A percentile compares a stretch with the other conserved stretches of the same genome.
phyloP scores from a whole-genome alignment of 257 asterid genomes.

The Solanum rostratum region DNA sequence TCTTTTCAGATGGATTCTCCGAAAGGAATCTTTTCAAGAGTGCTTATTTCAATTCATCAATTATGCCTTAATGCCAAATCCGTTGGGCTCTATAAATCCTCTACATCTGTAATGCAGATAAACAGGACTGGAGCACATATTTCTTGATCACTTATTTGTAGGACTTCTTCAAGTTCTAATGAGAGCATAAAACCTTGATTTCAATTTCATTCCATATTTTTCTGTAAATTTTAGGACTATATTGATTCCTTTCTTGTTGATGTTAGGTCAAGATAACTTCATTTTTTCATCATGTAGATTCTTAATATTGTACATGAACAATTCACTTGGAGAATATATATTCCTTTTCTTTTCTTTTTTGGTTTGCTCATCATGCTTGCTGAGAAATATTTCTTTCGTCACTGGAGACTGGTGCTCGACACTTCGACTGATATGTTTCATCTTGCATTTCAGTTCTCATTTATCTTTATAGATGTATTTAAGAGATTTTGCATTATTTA shows the following conservation, averaged over 20 bases:
- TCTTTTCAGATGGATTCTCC: background rate
- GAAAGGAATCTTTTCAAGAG: background rate
- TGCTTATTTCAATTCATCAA: background rate
- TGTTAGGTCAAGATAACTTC: background rate
- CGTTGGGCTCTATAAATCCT: background rate
- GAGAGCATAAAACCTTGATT: background rate
- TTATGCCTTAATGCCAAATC: background rate
- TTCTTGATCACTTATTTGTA: background rate
- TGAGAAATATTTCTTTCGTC: background rate
- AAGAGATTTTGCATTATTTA: background rate
- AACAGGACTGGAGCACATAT: background rate
- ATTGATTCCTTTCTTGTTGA: background rate
- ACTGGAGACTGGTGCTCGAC: background rate
- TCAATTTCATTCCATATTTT: background rate
- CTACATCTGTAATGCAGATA: background rate
- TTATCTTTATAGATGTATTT: background rate
- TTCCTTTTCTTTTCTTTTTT: background rate
- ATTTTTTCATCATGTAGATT: background rate
- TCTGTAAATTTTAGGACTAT: background rate
- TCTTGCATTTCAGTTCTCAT: background rate
- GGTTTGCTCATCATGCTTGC: background rate
- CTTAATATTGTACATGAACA: background rate
- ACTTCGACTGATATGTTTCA: background rate
- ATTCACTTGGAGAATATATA: background rate
- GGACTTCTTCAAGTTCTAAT: background rate